A percentile compares a stretch with the other conserved stretches of the same genome.
Evolutionary conservation across 352 stramenopile species (phyloP).

Genomic region (Thraustotheca clavata): DNA sequence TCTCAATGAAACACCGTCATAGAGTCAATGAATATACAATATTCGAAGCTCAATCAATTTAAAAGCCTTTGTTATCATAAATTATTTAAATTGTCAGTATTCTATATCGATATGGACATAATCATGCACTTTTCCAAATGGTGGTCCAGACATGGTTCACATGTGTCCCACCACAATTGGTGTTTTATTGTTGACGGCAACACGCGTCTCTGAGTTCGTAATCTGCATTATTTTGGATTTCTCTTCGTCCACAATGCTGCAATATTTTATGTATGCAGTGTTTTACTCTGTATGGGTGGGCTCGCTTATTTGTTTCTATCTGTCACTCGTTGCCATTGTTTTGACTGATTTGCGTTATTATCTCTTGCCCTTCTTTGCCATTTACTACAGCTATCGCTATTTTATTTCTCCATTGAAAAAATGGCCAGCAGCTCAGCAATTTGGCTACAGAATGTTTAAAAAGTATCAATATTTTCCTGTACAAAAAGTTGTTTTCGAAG

Average conservation of each 20-base stretch:
- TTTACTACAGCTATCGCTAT: slow-evolving; percentile 16
- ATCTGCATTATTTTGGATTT: slow-evolving; percentile 1
- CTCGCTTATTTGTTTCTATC: neutral
- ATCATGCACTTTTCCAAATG: too few species aligned
- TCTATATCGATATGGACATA: too few species aligned
- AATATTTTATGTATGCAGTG: slow-evolving; percentile 6
- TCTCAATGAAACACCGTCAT: too few species aligned
- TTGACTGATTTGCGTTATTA: slow-evolving; percentile 1
- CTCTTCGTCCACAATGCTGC: slow-evolving; percentile 1
- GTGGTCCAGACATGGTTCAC: too few species aligned
- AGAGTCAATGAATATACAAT: too few species aligned
- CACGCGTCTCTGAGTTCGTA: too few species aligned
- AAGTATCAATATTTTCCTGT: slow-evolving; percentile 40
- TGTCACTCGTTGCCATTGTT: neutral
- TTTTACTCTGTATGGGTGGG: slow-evolving; percentile 7
- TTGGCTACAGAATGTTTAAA: slow-evolving; percentile 23
- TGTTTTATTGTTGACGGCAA: too few species aligned
- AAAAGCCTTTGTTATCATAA: too few species aligned
- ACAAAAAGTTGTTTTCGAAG: neutral
- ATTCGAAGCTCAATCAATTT: too few species aligned
- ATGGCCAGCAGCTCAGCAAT: neutral
- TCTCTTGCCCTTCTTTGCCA: neutral
- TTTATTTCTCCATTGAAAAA: neutral
- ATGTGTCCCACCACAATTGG: too few species aligned
- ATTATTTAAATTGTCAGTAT: too few species aligned